A percentile compares a stretch with the other conserved stretches of the same genome.
These are phyloP conservation scores for Baorangia bicolor DNA, from an alignment of 768 basidiomycete genomes.

Conservation along the genomic window DNA sequence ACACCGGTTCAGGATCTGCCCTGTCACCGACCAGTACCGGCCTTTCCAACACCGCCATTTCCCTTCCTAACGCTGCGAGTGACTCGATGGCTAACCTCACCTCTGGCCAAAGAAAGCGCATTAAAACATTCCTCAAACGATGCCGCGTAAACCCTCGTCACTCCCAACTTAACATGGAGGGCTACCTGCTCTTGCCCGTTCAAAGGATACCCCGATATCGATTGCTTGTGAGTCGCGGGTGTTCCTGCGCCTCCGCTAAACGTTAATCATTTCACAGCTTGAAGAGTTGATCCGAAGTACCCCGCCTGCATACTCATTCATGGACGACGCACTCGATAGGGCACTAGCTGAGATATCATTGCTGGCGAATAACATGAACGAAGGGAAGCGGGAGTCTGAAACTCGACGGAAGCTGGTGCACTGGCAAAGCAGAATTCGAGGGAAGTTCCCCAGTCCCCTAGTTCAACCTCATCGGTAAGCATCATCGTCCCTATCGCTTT, in stretches of 20 bases:
- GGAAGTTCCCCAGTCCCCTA: constrained; percentile 93
- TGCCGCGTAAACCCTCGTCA: constrained; percentile 88
- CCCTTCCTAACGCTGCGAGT: constrained; percentile 39
- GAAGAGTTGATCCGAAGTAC: constrained; percentile 85
- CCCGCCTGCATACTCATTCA: constrained; percentile 71
- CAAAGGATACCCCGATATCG: constrained; percentile 98
- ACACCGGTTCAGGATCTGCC: constrained; percentile 34
- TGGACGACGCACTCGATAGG: constrained; percentile 81
- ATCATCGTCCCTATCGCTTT: background rate
- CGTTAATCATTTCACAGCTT: constrained; percentile 40
- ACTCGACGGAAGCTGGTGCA: constrained; percentile 86
- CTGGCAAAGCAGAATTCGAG: constrained; percentile 87
- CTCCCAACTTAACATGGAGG: constrained; percentile 91
- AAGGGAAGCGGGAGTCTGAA: constrained; percentile 95
- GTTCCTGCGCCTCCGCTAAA: background rate
- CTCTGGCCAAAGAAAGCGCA: constrained; percentile 82
- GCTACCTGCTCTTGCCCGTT: constrained; percentile 90
- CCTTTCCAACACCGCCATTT: constrained; percentile 51
- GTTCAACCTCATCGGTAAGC: constrained; percentile 94
- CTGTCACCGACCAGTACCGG: constrained; percentile 60
- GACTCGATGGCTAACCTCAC: constrained; percentile 58
- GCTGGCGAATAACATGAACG: constrained; percentile 94
- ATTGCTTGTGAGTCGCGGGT: constrained; percentile 64
- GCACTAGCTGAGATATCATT: constrained; percentile 86
- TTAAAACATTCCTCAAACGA: constrained; percentile 86